Evolutionary conservation across 768 basidiomycete genomes (phyloP).

Genomic region (Thelephora ganbajun): DNA sequence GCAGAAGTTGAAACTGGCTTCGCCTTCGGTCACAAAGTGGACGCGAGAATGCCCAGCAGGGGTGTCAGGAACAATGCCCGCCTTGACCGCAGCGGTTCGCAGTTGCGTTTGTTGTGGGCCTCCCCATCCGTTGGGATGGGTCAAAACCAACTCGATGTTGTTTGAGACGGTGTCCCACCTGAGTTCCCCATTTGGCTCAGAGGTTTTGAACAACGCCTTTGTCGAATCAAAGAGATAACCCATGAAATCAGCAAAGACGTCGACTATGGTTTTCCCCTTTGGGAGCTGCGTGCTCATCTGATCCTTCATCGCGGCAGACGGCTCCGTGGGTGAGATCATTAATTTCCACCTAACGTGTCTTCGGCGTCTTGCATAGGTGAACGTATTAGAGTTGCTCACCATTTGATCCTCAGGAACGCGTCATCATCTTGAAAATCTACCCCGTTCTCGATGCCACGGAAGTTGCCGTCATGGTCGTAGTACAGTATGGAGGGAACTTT

Average conservation of each 20-base stretch:
- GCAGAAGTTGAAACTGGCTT: constrained; percentile 48
- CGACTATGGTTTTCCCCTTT: constrained; percentile 22
- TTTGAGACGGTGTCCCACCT: constrained; percentile 32
- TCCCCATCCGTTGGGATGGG: constrained; percentile 57
- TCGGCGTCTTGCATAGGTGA: constrained; percentile 22
- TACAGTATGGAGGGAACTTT: constrained; percentile 36
- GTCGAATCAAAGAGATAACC: constrained; percentile 30
- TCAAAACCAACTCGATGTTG: constrained; percentile 35
- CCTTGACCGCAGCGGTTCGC: constrained; percentile 35
- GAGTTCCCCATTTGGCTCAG: constrained; percentile 26
- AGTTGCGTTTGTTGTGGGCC: constrained; percentile 43
- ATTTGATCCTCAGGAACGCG: neutral
- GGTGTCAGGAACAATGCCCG: constrained; percentile 33
- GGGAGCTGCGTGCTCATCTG: constrained; percentile 20
- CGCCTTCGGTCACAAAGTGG: constrained; percentile 49
- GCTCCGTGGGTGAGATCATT: neutral
- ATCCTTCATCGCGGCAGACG: neutral
- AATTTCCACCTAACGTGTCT: neutral
- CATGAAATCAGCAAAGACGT: constrained; percentile 35
- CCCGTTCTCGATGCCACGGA: constrained; percentile 23
- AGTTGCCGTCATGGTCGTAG: constrained; percentile 25
- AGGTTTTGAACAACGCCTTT: constrained; percentile 31
- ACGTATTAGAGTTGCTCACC: neutral
- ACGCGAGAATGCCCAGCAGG: constrained; percentile 29
- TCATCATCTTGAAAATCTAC: neutral